Evolutionary conservation across 352 stramenopile genomes (phyloP), one percentile per base, ranked within the genome.

Genomic region (Phytophthora litchii): DNA sequence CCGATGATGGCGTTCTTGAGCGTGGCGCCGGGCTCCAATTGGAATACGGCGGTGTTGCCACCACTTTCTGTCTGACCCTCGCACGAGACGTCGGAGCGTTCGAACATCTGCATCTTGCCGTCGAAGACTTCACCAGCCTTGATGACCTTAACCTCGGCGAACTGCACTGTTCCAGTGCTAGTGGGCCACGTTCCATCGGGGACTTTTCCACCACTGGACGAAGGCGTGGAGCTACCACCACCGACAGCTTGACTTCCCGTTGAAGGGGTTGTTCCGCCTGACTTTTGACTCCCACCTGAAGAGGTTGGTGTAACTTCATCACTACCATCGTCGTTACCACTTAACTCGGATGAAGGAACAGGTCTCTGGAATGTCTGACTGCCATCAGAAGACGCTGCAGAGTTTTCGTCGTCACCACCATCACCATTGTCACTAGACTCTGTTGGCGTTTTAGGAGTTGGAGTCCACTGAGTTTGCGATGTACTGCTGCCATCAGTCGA

Each of bases 81-180:
- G 43, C 75, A 85, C 42, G 31, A 53, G 13, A 79, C 60, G 40
- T 80, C 60, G 6, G 69, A 78, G 12, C 69, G 75, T 13, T 88
- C 70, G 63, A 79, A 88, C 0, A 69, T 88, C 64, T 86, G 64
- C 66, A 79, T 80, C 21, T 55, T 63, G 13, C 54, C 54, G 54
- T 62, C 54, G 17, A 62, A 62, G 10, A 49, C 70, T 34, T 34
- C 29, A 34, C 29, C 29, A 12, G 70, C 71, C 17, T 70, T 61
- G 27, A 80, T 62, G 21, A 68, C 51, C n/a, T 67, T 54, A 1
- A 67, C 54, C 19, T 58, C 64, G 4, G 38, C 37, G 52, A 57
- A 67, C 41, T 54, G 52, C 19, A 63, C 47, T 9, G 56, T 48
- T 4, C 56, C 47, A 9, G 47, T 58, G 56, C 46, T 53, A n/a